A percentile compares a stretch with the other conserved stretches of the same genome.
Evolutionary conservation across 352 stramenopile species (phyloP).

Genomic region (Pythium rishiriense): DNA sequence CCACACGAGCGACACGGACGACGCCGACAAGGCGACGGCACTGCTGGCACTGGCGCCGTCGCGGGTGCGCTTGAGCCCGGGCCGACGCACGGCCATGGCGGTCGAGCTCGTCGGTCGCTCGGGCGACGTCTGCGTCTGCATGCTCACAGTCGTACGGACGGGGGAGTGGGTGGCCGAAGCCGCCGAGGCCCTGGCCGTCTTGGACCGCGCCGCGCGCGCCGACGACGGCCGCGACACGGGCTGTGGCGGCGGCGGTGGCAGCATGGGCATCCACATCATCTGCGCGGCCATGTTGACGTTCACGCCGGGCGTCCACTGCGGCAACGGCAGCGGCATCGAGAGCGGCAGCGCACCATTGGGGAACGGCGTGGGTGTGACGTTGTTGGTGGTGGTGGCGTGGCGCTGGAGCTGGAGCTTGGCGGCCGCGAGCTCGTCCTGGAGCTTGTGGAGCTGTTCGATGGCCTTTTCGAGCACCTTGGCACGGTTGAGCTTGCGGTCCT

Average conservation of each 20-base stretch:
- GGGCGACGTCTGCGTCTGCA: constrained; percentile 8
- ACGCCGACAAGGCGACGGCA: constrained; percentile 8
- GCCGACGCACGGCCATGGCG: not conserved
- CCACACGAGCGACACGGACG: constrained; percentile 38
- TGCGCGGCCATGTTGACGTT: not conserved
- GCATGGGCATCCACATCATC: constrained; percentile 25
- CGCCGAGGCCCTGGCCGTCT: not conserved
- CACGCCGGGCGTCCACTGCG: not conserved
- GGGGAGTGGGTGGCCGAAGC: not conserved
- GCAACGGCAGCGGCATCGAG: not conserved
- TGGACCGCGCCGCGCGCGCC: not conserved
- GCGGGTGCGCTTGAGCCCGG: constrained; percentile 7
- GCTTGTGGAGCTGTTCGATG: constrained; percentile 59
- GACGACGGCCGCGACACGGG: not conserved
- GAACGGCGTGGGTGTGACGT: not conserved
- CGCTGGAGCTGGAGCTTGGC: constrained; percentile 13
- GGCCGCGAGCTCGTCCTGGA: constrained; percentile 39
- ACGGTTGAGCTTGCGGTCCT: constrained; percentile 66
- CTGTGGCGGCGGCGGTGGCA: not conserved
- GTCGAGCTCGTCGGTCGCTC: not conserved
- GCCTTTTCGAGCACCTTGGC: constrained; percentile 69
- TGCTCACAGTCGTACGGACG: not conserved
- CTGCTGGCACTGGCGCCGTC: no score
- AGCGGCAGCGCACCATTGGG: not conserved
- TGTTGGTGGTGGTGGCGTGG: not conserved